A percentile compares a stretch with the other conserved stretches of the same genome.
These are phyloP conservation scores for Nemania sp. DNA, from an alignment of 2,329 filamentous ascomycete genomes.

Conservation along the genomic window DNA sequence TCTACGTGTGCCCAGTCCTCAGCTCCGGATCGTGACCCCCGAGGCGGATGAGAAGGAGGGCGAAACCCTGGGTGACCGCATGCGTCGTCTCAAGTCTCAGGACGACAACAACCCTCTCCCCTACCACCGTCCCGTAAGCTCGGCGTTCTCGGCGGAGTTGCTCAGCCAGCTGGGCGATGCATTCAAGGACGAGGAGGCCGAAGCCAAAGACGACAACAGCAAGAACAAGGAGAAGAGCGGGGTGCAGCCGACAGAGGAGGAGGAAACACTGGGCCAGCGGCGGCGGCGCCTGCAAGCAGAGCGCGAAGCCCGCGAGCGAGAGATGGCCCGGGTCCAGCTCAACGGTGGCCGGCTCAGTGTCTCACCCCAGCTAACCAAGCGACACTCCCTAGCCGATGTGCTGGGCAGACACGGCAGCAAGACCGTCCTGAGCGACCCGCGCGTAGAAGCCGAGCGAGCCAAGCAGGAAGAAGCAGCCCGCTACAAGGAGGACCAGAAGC, in stretches of 20 bases:
- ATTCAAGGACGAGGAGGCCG: constrained; percentile 47
- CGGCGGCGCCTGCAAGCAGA: constrained; percentile 74
- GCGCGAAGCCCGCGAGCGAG: constrained; percentile 64
- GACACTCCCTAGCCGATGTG: constrained; percentile 60
- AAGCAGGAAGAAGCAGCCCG: constrained; percentile 49
- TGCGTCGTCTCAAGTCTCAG: constrained; percentile 65
- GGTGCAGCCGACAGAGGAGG: constrained; percentile 53
- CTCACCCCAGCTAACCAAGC: constrained; percentile 50
- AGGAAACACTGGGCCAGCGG: constrained; percentile 80
- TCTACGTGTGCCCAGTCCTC: constrained; percentile 35
- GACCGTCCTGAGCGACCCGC: constrained; percentile 46
- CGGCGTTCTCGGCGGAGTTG: constrained; percentile 70
- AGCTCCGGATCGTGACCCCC: constrained; percentile 41
- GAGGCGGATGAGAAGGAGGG: constrained; percentile 60
- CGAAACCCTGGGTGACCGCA: constrained; percentile 70
- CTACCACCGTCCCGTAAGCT: constrained; percentile 62
- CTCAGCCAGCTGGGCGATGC: constrained; percentile 64
- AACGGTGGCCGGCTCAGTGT: constrained; percentile 42
- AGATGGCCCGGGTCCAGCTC: constrained; percentile 48
- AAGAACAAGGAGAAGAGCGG: constrained; percentile 41
- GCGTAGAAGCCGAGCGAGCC: constrained; percentile 48
- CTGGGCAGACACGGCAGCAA: constrained; percentile 49
- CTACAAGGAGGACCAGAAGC: constrained; percentile 49
- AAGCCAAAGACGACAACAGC: constrained; percentile 39
- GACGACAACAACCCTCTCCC: constrained; percentile 55